Evolutionary conservation across 73 alveolate genomes (phyloP).

Genomic region (Symbiodinium natans): DNA sequence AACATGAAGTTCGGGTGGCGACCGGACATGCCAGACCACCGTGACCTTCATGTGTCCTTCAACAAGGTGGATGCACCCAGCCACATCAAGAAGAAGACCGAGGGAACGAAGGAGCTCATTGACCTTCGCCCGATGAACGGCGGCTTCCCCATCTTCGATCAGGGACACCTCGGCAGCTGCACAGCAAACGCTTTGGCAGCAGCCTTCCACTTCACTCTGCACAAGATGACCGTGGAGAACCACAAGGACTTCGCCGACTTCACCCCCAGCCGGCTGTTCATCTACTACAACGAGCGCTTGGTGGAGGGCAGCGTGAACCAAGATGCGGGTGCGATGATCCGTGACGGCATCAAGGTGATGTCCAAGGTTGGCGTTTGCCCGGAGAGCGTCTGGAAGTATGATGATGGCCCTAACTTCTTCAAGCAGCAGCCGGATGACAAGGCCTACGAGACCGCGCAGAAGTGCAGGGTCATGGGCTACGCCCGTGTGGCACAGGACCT

Average conservation of each 20-base stretch:
- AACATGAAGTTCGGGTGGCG: conserved; percentile 20
- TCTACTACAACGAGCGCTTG: background rate
- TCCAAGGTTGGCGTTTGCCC: background rate
- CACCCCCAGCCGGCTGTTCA: too few species aligned
- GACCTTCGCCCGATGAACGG: conserved; percentile 46
- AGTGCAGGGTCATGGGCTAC: background rate
- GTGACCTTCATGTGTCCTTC: conserved; percentile 37
- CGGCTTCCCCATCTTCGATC: conserved; percentile 48
- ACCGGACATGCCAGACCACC: conserved; percentile 43
- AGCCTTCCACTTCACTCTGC: conserved; percentile 61
- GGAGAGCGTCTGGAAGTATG: background rate
- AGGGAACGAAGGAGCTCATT: conserved; percentile 12
- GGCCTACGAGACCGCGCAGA: background rate
- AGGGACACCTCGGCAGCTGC: conserved; percentile 65
- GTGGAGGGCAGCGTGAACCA: background rate
- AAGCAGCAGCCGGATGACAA: background rate
- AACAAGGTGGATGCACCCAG: background rate
- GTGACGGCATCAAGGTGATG: background rate
- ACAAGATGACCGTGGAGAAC: background rate
- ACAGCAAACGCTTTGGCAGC: conserved; percentile 85
- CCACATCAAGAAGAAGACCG: conserved; percentile 42
- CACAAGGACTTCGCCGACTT: background rate
- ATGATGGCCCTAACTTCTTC: background rate
- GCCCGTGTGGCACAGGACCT: background rate
- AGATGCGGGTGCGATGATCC: background rate